Percentiles rank a stretch among this genome's conserved stretches.
Conservation (phyloP, 306 rosid genomes). For the Pyrus betulifolia region DNA sequence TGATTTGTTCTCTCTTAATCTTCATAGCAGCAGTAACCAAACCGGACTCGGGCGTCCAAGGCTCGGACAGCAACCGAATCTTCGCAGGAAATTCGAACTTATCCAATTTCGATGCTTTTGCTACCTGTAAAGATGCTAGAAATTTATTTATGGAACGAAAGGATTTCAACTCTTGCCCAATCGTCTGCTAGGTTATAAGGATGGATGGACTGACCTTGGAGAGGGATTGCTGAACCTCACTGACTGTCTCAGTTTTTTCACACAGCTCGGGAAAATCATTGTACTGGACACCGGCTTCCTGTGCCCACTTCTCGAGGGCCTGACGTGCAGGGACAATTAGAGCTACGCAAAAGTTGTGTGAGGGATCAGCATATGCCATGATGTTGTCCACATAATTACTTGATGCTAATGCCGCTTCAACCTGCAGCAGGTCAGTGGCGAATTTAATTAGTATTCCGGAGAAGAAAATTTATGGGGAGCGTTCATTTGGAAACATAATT, state of each 20-base stretch:
- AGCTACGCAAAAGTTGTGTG: slow-evolving; percentile 69
- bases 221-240: slow-evolving; percentile 71
- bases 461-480: neutral
- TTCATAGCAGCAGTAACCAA: slow-evolving; percentile 89
- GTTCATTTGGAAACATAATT: neutral
- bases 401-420: slow-evolving; percentile 62
- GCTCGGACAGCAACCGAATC: slow-evolving; percentile 57
- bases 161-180: neutral
- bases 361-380: slow-evolving; percentile 82
- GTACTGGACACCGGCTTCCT: slow-evolving; percentile 47
- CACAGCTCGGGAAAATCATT: slow-evolving; percentile 65
- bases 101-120: slow-evolving; percentile 56
- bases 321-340: slow-evolving; percentile 49
- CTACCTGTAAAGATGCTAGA: slow-evolving; percentile 35
- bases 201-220: slow-evolving; percentile 47
- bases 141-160: neutral
- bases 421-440: slow-evolving; percentile 40
- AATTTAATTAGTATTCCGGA: slow-evolving; percentile 7
- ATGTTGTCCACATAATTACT: slow-evolving; percentile 62
- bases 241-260: slow-evolving; percentile 50
- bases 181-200: neutral
- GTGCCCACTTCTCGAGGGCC: slow-evolving; percentile 75
- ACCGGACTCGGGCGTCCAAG: slow-evolving; percentile 93
- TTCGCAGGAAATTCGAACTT: slow-evolving; percentile 74
- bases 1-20: slow-evolving; percentile 79